Base-by-base conservation (phyloP, 345 rosid genomes). In the Carallia brachiata region DNA sequence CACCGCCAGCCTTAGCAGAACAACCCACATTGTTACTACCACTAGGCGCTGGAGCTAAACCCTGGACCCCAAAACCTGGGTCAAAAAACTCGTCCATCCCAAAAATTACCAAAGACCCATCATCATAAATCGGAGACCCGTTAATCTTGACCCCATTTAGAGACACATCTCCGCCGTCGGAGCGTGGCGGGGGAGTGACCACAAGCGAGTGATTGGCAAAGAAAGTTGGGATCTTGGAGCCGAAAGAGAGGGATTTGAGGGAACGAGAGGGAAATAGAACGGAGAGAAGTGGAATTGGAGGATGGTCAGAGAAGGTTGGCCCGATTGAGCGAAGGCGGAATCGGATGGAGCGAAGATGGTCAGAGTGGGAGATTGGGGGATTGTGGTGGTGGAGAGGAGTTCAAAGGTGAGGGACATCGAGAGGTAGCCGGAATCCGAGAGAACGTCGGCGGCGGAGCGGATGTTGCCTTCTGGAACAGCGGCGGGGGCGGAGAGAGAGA, bases 341-440 rank as follows among this genome's bases (percentile, higher is more conserved):
- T 84, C 87, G 6, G 73, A 67, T 36, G 90, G 87, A n/a, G 87
- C 57, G 73, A 86, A 86, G 50, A 84, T 37, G 69, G 90, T 84
- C 68, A 82, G 81, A 57, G 79, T 80, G 1, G 77, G 66, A 47
- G 82, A 68, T 16, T 39, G 68, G 6, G 77, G 77, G 66, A 66
- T 31, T 1, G 28, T 5, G 28, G 54, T 32, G 7, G 36, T 39
- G 39, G 65, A 66, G 57, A 39, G 36, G 64, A 52, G 36, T 17
- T 64, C 0, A 7, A 23, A 19, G 55, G 60, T 66, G 0, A 67
- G 70, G 44, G 75, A 66, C 66, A 64, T 65, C 36, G 83, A 76
- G 60, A 80, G 54, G 71, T 68, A 68, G 56, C 64, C 64, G n/a
- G 62, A 79, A 71, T 61, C 76, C 59, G 67, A 72, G 68, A 84